Conservation (phyloP, 2,329 filamentous ascomycete genomes). For the Blastomyces gilchristii region DNA sequence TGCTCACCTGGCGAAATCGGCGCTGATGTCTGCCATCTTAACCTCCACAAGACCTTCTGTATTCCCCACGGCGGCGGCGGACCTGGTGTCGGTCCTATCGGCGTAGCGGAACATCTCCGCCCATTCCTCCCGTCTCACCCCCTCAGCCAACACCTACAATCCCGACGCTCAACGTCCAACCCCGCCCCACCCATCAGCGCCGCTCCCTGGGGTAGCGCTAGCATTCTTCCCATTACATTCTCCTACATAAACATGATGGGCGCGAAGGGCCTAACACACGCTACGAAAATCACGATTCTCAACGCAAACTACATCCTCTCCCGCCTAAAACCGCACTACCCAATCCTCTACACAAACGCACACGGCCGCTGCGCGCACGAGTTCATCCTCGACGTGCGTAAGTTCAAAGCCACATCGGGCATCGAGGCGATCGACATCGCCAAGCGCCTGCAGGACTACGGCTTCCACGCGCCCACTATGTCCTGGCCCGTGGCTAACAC, state of each 20-base stretch:
- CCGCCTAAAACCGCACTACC: conserved; percentile 73
- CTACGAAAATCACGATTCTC: conserved; percentile 83
- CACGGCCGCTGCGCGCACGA: conserved; percentile 88
- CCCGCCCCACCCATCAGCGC: conserved; percentile 62
- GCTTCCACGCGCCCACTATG: conserved; percentile 96
- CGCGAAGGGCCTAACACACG: conserved; percentile 67
- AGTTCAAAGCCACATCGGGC: conserved; percentile 71
- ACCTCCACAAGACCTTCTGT: conserved; percentile 98
- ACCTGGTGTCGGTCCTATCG: conserved; percentile 86
- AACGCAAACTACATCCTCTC: conserved; percentile 96
- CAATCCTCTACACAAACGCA: conserved; percentile 86
- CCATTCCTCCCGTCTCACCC: conserved; percentile 67
- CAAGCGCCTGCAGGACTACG: conserved; percentile 93
- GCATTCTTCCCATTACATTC: conserved; percentile 89
- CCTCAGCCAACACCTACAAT: conserved; percentile 40
- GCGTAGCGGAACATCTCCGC: conserved; percentile 70
- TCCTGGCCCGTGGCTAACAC: conserved; percentile 91
- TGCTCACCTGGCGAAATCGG: conserved; percentile 93
- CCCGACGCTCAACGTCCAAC: conserved; percentile 32
- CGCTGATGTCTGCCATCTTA: conserved; percentile 92
- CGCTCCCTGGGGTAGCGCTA: conserved; percentile 76
- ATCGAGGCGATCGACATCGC: conserved; percentile 91
- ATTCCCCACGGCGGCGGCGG: conserved; percentile 94
- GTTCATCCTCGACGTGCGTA: conserved; percentile 84
- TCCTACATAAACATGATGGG: conserved; percentile 94